A percentile compares a stretch with the other conserved stretches of the same genome.
These are phyloP conservation scores for Penicillium sp. DNA, from an alignment of 2,329 filamentous ascomycete species.

Conservation along the genomic window DNA sequence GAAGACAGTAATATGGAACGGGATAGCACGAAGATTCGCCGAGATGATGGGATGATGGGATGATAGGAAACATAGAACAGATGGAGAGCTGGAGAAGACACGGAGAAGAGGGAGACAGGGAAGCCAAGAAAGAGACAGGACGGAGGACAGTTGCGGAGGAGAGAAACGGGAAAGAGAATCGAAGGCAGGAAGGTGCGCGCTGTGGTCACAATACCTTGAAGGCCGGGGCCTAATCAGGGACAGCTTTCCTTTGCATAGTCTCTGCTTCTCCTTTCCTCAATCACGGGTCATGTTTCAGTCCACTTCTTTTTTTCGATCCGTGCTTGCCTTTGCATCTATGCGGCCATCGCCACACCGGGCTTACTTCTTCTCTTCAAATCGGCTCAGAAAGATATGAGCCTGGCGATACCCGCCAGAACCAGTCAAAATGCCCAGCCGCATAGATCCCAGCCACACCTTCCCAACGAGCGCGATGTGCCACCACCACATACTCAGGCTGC, in stretches of 20 bases:
- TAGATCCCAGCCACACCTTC: slow-evolving; percentile 55
- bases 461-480: slow-evolving; percentile 51
- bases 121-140: neutral
- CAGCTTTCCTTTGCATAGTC: neutral
- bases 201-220: neutral
- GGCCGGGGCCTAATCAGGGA: neutral
- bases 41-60: slow-evolving; percentile 25
- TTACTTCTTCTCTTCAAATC: neutral
- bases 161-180: neutral
- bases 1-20: slow-evolving; percentile 29
- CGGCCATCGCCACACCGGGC: neutral
- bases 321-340: neutral
- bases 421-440: slow-evolving; percentile 60
- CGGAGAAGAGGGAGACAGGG: slow-evolving; percentile 9
- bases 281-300: neutral
- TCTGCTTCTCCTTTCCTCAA: neutral
- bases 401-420: slow-evolving; percentile 54
- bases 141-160: neutral
- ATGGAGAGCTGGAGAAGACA: slow-evolving; percentile 23
- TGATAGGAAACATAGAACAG: slow-evolving; percentile 23
- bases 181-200: neutral
- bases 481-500: slow-evolving; percentile 60
- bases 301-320: neutral
- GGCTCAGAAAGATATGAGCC: slow-evolving; percentile 40
- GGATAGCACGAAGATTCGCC: slow-evolving; percentile 25